phyloP scores from a whole-genome alignment of 192 early-diverging fungal genomes.

The Dissophora globulifera region DNA sequence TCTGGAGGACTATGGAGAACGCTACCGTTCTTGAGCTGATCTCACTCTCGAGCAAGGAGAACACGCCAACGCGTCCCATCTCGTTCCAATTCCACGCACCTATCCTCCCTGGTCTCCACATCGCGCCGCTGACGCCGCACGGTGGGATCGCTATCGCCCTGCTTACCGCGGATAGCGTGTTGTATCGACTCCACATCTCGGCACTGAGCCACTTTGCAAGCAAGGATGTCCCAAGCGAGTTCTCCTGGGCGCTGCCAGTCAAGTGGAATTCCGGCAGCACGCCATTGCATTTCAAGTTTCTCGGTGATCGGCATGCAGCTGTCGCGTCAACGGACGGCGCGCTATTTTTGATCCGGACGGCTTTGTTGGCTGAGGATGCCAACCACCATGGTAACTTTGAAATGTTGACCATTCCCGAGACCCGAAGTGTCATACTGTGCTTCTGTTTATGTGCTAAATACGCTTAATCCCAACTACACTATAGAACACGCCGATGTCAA shows the following conservation, averaged over 20 bases:
- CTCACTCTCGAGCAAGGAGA: slow-evolving; percentile 46
- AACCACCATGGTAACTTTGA: slow-evolving; percentile 24
- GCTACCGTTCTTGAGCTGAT: slow-evolving; percentile 28
- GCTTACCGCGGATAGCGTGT: slow-evolving; percentile 36
- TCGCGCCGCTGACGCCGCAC: slow-evolving; percentile 18
- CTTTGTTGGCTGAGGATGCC: slow-evolving; percentile 29
- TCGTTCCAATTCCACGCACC: slow-evolving; percentile 44
- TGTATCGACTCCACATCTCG: slow-evolving; percentile 34
- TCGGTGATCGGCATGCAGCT: slow-evolving; percentile 38
- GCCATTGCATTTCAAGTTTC: slow-evolving; percentile 26
- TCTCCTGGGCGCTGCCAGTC: slow-evolving; percentile 18
- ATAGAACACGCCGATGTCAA: slow-evolving; percentile 38
- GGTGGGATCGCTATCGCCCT: slow-evolving; percentile 38
- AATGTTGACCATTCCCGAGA: too few relatives aligned
- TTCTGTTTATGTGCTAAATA: too few relatives aligned
- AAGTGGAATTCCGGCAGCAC: slow-evolving; percentile 11
- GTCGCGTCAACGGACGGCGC: slow-evolving; percentile 10
- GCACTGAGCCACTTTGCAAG: slow-evolving; percentile 32
- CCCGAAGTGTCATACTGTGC: too few relatives aligned
- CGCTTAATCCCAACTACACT: not conserved
- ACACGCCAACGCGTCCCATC: slow-evolving; percentile 32
- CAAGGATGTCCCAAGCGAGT: slow-evolving; percentile 19
- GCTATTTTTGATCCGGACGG: slow-evolving; percentile 26
- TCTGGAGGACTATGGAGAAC: slow-evolving; percentile 42
- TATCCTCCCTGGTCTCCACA: slow-evolving; percentile 33